Evolutionary conservation across 305 asterid genomes (phyloP).

Genomic region (Coffea humblotiana): DNA sequence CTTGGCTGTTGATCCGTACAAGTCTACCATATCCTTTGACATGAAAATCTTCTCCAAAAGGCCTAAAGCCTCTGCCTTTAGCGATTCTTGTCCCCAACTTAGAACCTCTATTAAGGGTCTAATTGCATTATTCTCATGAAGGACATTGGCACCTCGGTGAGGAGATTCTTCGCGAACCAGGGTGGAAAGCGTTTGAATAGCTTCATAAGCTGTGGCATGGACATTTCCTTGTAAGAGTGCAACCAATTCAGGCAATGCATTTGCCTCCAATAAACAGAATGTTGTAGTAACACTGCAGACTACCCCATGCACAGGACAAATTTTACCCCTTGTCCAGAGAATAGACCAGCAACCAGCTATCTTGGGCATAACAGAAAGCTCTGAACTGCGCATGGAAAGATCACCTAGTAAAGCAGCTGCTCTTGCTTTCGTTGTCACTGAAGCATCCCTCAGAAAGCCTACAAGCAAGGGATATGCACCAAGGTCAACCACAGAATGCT

Average conservation of each 20-base stretch:
- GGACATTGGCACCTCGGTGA: constrained; percentile 49
- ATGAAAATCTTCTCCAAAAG: constrained; percentile 51
- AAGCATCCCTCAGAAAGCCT: constrained; percentile 40
- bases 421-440: constrained; percentile 52
- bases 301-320: constrained; percentile 56
- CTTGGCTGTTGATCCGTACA: constrained; percentile 44
- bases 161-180: constrained; percentile 60
- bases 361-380: constrained; percentile 32
- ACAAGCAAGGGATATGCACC: constrained; percentile 47
- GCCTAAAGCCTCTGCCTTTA: constrained; percentile 56
- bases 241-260: constrained; percentile 49
- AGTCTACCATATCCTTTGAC: constrained; percentile 55
- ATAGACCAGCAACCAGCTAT: constrained; percentile 33
- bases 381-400: constrained; percentile 62
- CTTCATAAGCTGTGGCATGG: constrained; percentile 64
- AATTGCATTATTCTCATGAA: constrained; percentile 48
- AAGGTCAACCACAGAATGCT: constrained; percentile 39
- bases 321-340: constrained; percentile 17
- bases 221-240: constrained; percentile 35
- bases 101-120: constrained; percentile 46
- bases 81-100: constrained; percentile 60
- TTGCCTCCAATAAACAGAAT: constrained; percentile 56
- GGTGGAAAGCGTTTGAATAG: constrained; percentile 63
- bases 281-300: constrained; percentile 40
- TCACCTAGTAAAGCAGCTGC: constrained; percentile 66